Conservation (phyloP, 371 early-diverging fungal genomes). For the Mortierella sp. region DNA sequence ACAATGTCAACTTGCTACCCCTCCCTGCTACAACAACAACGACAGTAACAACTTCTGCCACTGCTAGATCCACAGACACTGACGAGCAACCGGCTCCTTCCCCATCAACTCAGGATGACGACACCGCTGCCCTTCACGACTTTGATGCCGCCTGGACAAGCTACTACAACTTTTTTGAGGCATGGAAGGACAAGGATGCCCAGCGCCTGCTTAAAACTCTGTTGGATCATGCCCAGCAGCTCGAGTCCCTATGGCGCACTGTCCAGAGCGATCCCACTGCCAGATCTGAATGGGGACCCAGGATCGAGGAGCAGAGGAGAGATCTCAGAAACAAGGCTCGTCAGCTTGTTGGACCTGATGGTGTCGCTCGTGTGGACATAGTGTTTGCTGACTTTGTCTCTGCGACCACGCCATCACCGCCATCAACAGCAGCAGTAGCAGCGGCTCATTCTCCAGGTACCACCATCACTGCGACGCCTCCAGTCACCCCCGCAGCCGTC, state of each 20-base stretch:
- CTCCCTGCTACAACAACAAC: not conserved
- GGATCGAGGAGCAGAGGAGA: slow-evolving; percentile 45
- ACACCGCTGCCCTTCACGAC: slow-evolving; percentile 11
- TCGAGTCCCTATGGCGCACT: slow-evolving; percentile 41
- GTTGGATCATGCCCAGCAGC: slow-evolving; percentile 43
- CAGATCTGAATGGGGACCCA: slow-evolving; percentile 38
- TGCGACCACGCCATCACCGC: not conserved
- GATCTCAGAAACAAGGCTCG: slow-evolving; percentile 46
- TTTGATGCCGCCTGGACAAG: slow-evolving; percentile 51
- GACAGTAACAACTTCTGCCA: not conserved
- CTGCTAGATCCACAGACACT: not conserved
- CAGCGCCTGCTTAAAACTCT: slow-evolving; percentile 34
- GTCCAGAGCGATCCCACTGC: slow-evolving; percentile 31
- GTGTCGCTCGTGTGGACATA: slow-evolving; percentile 22
- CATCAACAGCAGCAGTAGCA: not conserved
- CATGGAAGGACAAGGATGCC: slow-evolving; percentile 53
- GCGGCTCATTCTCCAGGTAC: not conserved
- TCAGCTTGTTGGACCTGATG: slow-evolving; percentile 43
- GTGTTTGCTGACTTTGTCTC: slow-evolving; percentile 36
- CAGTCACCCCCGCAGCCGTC: not conserved
- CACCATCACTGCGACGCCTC: not conserved
- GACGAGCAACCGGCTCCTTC: not conserved
- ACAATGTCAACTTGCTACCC: not conserved
- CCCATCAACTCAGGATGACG: not conserved
- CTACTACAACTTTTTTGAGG: slow-evolving; percentile 44